Base-by-base conservation (phyloP, 768 basidiomycete species). In the Terana coerulea region DNA sequence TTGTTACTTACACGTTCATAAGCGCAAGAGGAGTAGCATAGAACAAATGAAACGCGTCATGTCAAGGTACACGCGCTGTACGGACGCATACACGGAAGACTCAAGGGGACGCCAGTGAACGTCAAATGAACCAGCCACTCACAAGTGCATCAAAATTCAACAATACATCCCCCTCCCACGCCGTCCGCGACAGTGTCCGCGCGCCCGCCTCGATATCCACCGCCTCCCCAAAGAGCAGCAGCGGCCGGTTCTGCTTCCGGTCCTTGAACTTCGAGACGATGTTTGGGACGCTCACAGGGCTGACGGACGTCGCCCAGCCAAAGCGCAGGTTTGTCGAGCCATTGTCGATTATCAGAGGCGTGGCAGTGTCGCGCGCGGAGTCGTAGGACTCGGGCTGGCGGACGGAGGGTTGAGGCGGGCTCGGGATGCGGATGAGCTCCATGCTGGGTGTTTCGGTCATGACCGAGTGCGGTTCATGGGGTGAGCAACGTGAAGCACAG, bases 151-250 rank as follows among this genome's bases (percentile, higher is more conserved):
- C 97, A 59, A 88, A 90, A 68, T 93, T 94, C 59, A 92, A 76
- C 41, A 98, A 67, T 17, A 97, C 83, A 63, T 98, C 97, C n/a
- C 92, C 94, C 64, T 99, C 97, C 86, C 90, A 98, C 48, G 95
- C 86, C 0, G 82, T 83, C 61, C 81, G 84, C 6, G 84, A 77
- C 64, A 90, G 89, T 1, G 82, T 79, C 59, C 86, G 80, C 52
- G 91, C 86, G 10, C 84, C 88, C 34, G 86, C 87, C 65, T 99
- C 97, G 11, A 83, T 74, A 37, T 97, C 95, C 26, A 91, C 81
- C 10, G 83, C 92, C 28, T 88, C 83, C 0, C 97, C 97, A 51
- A 95, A 95, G 11, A 98, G 74, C 26, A 95, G 65, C n/a, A 95
- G 71, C 0, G 84, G 86, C 54, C 79, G 84, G 66, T 91, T 92